Evolutionary conservation across 371 early-diverging fungal species (phyloP).

Genomic region (Apophysomyces elegans): DNA sequence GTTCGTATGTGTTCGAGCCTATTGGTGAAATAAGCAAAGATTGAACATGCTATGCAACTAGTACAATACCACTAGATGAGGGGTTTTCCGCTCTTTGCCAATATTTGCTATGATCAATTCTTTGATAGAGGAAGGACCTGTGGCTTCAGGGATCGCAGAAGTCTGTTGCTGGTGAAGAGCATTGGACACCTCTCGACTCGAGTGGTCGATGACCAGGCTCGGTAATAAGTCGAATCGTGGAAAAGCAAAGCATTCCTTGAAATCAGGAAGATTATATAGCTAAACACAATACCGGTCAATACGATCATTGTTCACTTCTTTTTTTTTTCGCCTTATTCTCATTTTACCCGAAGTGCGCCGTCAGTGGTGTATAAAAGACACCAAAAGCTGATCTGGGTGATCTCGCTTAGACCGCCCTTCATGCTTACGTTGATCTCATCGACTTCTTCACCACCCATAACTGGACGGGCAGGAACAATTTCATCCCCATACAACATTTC

Average conservation of each 20-base stretch:
- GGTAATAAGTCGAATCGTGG: conserved; percentile 74
- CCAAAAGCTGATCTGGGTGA: conserved; percentile 41
- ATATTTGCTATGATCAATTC: conserved; percentile 75
- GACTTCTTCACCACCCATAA: conserved; percentile 23
- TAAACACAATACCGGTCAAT: conserved; percentile 19
- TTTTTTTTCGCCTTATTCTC: not conserved
- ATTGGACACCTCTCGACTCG: conserved; percentile 18
- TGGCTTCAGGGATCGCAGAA: conserved; percentile 23
- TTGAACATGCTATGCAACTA: not conserved
- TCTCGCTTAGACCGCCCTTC: conserved; percentile 31
- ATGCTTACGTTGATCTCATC: conserved; percentile 52
- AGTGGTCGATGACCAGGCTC: conserved; percentile 59
- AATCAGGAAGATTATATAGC: conserved; percentile 74
- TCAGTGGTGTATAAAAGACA: conserved; percentile 40
- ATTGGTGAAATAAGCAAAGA: conserved; percentile 12
- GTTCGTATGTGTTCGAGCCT: conserved; percentile 70
- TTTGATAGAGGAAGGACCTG: conserved; percentile 54
- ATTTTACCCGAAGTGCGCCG: conserved; percentile 29
- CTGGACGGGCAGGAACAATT: not conserved
- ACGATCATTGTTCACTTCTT: not conserved
- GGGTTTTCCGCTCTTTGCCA: conserved; percentile 61
- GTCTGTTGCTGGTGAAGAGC: conserved; percentile 3
- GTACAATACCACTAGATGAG: conserved; percentile 71
- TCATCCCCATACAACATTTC: conserved; percentile 29
- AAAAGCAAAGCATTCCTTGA: conserved; percentile 66